These are phyloP conservation scores for Sphagnum fallax DNA, from an alignment of 228 moss, liverwort and hornwort species.

Conservation along the genomic window DNA sequence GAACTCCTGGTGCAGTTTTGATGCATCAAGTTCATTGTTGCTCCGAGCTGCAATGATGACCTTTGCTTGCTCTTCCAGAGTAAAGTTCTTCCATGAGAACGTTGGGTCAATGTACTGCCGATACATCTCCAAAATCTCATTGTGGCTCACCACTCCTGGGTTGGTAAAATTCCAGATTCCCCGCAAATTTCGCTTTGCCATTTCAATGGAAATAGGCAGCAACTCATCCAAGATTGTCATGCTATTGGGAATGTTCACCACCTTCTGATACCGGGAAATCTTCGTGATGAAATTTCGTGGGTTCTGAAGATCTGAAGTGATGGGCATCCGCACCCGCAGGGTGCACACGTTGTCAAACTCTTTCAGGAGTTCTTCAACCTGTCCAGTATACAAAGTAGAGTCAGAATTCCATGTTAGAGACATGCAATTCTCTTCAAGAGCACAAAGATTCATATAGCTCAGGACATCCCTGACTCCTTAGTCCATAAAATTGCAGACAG, in stretches of 20 bases:
- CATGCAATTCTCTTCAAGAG: too few relatives aligned
- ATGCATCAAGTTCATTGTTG: conserved; percentile 90
- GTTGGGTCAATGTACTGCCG: conserved; percentile 73
- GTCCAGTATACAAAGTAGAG: neutral
- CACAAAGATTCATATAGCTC: too few relatives aligned
- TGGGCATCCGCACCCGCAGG: conserved; percentile 84
- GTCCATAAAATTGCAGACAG: too few relatives aligned
- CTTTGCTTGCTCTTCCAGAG: conserved; percentile 88
- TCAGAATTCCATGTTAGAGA: too few relatives aligned
- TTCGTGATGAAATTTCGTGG: conserved; percentile 91
- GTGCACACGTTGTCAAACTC: conserved; percentile 86
- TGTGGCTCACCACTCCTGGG: conserved; percentile 87
- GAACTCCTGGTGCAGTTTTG: conserved; percentile 71
- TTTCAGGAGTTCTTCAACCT: conserved; percentile 84
- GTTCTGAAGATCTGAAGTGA: conserved; percentile 70
- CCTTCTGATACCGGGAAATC: conserved; percentile 77
- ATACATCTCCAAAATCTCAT: conserved; percentile 92
- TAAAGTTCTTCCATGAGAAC: conserved; percentile 75
- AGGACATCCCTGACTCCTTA: too few relatives aligned
- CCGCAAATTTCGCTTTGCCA: conserved; percentile 79
- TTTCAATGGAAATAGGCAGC: conserved; percentile 77
- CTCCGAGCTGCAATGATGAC: conserved; percentile 86
- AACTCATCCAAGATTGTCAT: conserved; percentile 90
- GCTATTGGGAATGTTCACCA: conserved; percentile 92
- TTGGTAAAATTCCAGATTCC: conserved; percentile 98